phyloP scores from a whole-genome alignment of 139 green algal genomes.

The Mychonastes homosphaera region DNA sequence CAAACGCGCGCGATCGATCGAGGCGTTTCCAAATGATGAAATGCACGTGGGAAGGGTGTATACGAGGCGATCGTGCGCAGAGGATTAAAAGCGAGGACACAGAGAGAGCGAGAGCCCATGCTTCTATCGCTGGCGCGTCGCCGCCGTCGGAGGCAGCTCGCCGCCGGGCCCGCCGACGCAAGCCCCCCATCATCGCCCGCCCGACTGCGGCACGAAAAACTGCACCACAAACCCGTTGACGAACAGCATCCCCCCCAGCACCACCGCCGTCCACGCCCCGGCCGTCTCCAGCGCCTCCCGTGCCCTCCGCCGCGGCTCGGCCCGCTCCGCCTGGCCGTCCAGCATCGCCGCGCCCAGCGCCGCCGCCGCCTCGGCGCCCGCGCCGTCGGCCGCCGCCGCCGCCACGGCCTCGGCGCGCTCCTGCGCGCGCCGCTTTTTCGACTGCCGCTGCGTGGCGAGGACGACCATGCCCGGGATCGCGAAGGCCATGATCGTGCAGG shows the following conservation, averaged over 20 bases:
- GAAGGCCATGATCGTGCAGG: conserved; percentile 11
- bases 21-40: too few relatives aligned
- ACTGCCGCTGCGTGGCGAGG: too few relatives aligned
- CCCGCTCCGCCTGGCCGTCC: neutral
- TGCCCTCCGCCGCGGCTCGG: neutral
- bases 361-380: neutral
- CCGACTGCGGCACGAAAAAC: neutral
- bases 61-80: neutral
- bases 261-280: neutral
- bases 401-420: neutral
- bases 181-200: neutral
- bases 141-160: neutral
- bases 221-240: conserved; percentile 8
- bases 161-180: neutral
- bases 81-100: neutral
- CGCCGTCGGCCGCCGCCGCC: neutral
- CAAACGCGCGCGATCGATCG: too few relatives aligned
- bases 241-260: conserved; percentile 11
- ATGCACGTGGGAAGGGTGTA: neutral
- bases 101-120: neutral
- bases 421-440: too few relatives aligned
- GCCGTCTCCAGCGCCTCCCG: neutral
- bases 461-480: conserved; percentile 16
- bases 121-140: neutral
- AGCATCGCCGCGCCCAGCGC: neutral